Percentiles rank a stretch among this genome's conserved stretches.
Evolutionary conservation across 345 rosid species (phyloP).

Genomic region (Linum lewisii): DNA sequence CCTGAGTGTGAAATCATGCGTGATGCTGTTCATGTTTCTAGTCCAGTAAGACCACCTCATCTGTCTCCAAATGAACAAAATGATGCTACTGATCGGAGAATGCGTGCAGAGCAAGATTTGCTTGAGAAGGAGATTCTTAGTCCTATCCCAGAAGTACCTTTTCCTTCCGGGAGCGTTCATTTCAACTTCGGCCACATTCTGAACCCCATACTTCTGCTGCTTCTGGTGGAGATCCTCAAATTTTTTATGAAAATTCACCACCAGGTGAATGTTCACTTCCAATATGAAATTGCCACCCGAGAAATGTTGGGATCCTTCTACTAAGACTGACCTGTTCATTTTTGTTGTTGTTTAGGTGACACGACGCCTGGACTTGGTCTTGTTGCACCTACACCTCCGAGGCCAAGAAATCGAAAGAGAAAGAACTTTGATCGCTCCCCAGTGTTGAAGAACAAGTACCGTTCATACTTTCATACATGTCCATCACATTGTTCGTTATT

Average conservation of each 20-base stretch:
- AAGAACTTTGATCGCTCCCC: conserved; percentile 47
- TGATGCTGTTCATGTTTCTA: conserved; percentile 31
- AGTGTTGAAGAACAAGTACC: conserved; percentile 59
- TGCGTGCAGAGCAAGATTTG: conserved; percentile 20
- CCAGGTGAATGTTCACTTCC: conserved; percentile 41
- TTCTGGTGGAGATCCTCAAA: conserved; percentile 25
- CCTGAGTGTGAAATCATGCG: conserved; percentile 58
- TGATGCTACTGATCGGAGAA: conserved; percentile 22
- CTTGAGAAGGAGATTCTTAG: conserved; percentile 33
- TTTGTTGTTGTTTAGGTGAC: conserved; percentile 30
- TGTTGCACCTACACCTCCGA: conserved; percentile 48
- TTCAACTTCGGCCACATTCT: conserved; percentile 37
- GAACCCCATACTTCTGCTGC: conserved; percentile 33
- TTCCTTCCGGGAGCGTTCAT: conserved; percentile 28
- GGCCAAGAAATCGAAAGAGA: conserved; percentile 31
- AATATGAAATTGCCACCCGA: not conserved
- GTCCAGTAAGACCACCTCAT: conserved; percentile 23
- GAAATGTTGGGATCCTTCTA: not conserved
- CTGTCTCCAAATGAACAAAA: conserved; percentile 15
- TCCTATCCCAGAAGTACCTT: conserved; percentile 31
- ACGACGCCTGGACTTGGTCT: conserved; percentile 46
- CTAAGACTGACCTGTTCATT: not conserved
- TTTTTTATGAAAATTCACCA: conserved; percentile 12
- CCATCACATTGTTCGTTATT: not conserved
- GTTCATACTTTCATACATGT: conserved; percentile 2